Evolutionary conservation across 352 stramenopile genomes (phyloP).

Genomic region (Aphanomyces invadans): DNA sequence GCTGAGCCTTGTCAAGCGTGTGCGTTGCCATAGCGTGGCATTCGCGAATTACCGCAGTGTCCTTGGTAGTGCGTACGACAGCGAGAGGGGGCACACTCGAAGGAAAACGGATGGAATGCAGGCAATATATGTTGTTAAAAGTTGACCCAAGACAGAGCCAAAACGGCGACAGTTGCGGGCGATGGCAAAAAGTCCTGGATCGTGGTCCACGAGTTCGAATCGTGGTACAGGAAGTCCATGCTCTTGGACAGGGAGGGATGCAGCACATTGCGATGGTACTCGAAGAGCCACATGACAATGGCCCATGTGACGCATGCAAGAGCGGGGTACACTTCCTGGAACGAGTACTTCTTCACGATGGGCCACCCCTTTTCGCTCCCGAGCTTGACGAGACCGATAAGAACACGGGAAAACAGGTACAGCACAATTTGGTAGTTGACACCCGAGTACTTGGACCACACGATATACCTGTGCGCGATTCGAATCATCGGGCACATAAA

Average conservation of each 20-base stretch:
- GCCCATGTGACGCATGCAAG: conserved; percentile 72
- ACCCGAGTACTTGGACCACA: conserved; percentile 78
- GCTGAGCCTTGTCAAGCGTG: too few relatives aligned
- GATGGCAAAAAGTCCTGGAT: conserved; percentile 74
- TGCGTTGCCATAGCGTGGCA: too few relatives aligned
- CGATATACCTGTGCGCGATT: conserved; percentile 38
- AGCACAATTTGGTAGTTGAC: conserved; percentile 89
- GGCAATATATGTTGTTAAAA: conserved; percentile 32
- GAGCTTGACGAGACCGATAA: conserved; percentile 62
- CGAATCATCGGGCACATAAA: background rate
- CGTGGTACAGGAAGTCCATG: conserved; percentile 86
- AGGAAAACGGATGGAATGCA: background rate
- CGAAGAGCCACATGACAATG: conserved; percentile 82
- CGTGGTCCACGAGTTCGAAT: conserved; percentile 66
- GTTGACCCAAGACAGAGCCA: conserved; percentile 49
- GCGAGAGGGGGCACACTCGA: too few relatives aligned
- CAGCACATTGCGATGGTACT: conserved; percentile 68
- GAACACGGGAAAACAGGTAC: conserved; percentile 72
- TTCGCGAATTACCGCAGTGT: too few relatives aligned
- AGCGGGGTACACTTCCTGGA: conserved; percentile 68
- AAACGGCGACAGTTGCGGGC: conserved; percentile 53
- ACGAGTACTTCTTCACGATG: conserved; percentile 58
- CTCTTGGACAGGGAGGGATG: conserved; percentile 77
- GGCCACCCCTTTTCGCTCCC: conserved; percentile 49
- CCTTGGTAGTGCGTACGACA: too few relatives aligned